Evolutionary conservation across 257 asterid species (phyloP).

Genomic region (Rehmannia glutinosa): DNA sequence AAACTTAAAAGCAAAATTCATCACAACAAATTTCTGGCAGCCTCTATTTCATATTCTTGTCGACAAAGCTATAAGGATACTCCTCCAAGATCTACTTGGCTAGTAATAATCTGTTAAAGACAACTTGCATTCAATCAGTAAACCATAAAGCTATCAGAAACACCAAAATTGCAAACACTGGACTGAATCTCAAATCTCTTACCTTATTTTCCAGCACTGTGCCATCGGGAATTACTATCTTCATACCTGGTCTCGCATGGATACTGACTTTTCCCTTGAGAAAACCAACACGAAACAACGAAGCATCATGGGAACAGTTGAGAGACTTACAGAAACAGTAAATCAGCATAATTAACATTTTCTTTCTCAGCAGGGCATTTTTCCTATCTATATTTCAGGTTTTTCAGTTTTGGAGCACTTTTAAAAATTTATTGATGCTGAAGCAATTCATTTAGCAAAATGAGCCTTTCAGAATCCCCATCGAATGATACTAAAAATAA

Average conservation of each 20-base stretch:
- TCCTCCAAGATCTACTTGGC: conserved; percentile 35
- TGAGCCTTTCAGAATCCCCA: background rate
- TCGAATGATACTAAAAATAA: background rate
- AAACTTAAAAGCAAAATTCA: conserved; percentile 8
- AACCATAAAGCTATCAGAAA: background rate
- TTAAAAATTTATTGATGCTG: background rate
- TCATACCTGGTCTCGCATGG: conserved; percentile 44
- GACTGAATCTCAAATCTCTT: background rate
- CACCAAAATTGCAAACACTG: background rate
- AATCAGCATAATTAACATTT: background rate
- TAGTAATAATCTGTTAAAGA: conserved; percentile 35
- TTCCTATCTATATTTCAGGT: background rate
- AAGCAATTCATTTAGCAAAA: background rate
- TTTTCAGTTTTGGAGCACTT: background rate
- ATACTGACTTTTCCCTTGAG: conserved; percentile 69
- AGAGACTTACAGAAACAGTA: background rate
- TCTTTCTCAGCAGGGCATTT: background rate
- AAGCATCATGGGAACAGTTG: background rate
- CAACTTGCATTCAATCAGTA: background rate
- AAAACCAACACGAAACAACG: conserved; percentile 5
- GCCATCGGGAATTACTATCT: conserved; percentile 63
- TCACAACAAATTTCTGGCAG: conserved; percentile 2
- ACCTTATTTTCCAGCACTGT: conserved; percentile 68
- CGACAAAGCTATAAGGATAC: conserved; percentile 21
- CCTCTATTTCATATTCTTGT: background rate